Base-by-base conservation (phyloP, 176 grass and related monocot genomes). In the Bonia amplexicaulis region DNA sequence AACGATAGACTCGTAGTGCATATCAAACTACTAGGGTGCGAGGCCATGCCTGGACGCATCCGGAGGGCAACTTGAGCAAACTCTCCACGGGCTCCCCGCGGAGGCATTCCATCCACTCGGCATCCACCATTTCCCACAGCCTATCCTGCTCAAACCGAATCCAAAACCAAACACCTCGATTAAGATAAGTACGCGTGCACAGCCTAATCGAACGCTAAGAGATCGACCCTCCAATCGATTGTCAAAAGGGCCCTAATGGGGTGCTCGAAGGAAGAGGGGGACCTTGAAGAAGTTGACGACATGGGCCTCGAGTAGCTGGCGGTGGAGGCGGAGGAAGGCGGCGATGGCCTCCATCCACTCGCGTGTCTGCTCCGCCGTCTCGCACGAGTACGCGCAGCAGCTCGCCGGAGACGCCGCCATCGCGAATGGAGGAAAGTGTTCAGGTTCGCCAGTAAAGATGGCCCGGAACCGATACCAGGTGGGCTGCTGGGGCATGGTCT, bases 201-300 rank as follows among this genome's bases (percentile, higher is more conserved):
- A 66, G 45, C 6, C 6, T 52, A 15, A 8, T 0, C 25, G 35
- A 4, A 9, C 68, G 2, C 8, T 40, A 60, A 17, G 58, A 65
- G 41, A 60, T n/a, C n/a, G 9, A 49, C 4, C 13, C 26, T 59
- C 57, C 22, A 13, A 59, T 60, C 69, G 5, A 5, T 8, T 10
- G n/a, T 17, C 61, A 4, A 39, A 54, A 19, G 39, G 45, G 51
- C 5, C 5, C 6, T 15, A 63, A n/a, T 5, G 37, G 25, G 6
- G 26, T 13, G 17, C 9, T 16, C 8, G 19, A 42, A 26, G 78
- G 44, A 27, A 47, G 6, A 20, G 12, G 48, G n/a, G 67, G 23
- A 93, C 93, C 96, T 96, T 92, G 88, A 99, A 96, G 84, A 99
- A 99, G 86, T 94, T 96, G 90, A 99, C 96, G 79, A 94, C 93